Conservation (phyloP, 768 basidiomycete genomes). For the Dacryopinax spathularia region DNA sequence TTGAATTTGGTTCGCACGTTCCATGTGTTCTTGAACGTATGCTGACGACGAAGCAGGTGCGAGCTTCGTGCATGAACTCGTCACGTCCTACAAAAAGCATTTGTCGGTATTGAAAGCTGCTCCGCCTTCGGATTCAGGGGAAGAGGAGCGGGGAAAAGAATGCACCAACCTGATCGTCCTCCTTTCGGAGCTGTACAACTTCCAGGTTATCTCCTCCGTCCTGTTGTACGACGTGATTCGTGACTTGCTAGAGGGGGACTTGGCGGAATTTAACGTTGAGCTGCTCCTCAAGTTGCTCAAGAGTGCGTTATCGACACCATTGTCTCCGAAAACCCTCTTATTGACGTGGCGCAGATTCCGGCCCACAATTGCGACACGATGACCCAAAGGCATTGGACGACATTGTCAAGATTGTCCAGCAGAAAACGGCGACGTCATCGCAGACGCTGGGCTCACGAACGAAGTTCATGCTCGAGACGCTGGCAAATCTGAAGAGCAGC, state of each 20-base stretch:
- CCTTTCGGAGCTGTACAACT: conserved; percentile 87
- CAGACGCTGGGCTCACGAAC: conserved; percentile 57
- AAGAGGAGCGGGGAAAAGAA: conserved; percentile 50
- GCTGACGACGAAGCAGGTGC: conserved; percentile 41
- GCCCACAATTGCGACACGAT: conserved; percentile 77
- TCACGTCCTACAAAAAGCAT: conserved; percentile 51
- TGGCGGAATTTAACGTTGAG: conserved; percentile 74
- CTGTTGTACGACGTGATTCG: conserved; percentile 87
- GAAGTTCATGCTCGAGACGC: conserved; percentile 88
- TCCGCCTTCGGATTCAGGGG: not conserved
- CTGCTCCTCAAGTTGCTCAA: conserved; percentile 70
- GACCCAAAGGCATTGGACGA: conserved; percentile 88
- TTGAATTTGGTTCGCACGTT: conserved; percentile 63
- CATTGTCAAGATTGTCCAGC: conserved; percentile 70
- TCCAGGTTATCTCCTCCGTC: conserved; percentile 77
- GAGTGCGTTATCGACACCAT: conserved; percentile 35
- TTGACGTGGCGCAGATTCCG: conserved; percentile 48
- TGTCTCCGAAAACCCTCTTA: not conserved
- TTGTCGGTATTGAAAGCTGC: conserved; percentile 24
- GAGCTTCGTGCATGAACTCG: conserved; percentile 60
- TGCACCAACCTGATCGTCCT: conserved; percentile 77
- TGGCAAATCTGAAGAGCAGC: conserved; percentile 86
- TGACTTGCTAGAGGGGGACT: conserved; percentile 44
- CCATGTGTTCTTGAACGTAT: not conserved
- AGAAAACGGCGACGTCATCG: conserved; percentile 39